Evolutionary conservation across 208 protist species (phyloP), one percentile per base, ranked within the genome.

Genomic region (Wallacemonas sp.): DNA sequence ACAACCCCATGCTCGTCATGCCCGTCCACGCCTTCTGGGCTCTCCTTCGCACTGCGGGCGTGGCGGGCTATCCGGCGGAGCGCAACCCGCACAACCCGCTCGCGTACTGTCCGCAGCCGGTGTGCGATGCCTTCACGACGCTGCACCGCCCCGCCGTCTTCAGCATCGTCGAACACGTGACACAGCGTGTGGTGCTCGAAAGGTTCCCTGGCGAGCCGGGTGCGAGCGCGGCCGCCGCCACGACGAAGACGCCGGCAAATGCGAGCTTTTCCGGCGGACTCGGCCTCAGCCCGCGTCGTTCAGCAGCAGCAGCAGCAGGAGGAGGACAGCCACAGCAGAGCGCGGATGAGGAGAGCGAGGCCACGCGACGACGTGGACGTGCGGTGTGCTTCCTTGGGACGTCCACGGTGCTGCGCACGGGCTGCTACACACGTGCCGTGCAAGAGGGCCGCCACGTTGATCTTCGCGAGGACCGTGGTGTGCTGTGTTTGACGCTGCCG

Each of bases 141-240:
- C 65, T 90, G 34, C 81, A 93, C 56, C 87, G 87, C 14, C 74
- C 70, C 1, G 74, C 76, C 1, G 83, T 93, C 0, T 79, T 81
- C 33, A 80, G 76, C 47, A 78, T 93, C 61, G 47, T 87, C 39
- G 83, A 85, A 66, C 70, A 84, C 24, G 84, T 85, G 12, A 65
- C 65, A 14, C 74, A 78, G 23, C 32, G 61, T 39, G 38, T 17
- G 26, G 43, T 70, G 12, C 12, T 32, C 62, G 41, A 70, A 9
- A 61, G 30, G 3, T 9, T 16, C 12, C 4, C 52, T 11, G 30
- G 52, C 9, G 30, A 58, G 32, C 14, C 19, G 5, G 19, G 44
- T 23, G 44, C 44, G 9, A 5, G 6, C 17, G 6, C 44, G 44
- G 19, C 9, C 44, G 32, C 5, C 52, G 38, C 23, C 48, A 23